Percentiles rank a stretch among this genome's conserved stretches.
Conservation (phyloP, 345 rosid species). For the Kandelia obovata region DNA sequence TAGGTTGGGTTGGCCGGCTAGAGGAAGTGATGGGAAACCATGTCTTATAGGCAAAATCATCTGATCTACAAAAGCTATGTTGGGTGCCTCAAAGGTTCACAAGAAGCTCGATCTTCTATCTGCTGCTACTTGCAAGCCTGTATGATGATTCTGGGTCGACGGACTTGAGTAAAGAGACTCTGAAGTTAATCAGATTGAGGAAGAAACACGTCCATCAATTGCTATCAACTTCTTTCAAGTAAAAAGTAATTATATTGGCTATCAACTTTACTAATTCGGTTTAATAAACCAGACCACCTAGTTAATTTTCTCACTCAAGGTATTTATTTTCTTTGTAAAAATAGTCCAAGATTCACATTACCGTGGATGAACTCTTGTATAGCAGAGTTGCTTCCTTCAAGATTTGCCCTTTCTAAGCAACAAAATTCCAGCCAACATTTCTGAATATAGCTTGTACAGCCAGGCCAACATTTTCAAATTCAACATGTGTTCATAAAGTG, state of each 20-base stretch:
- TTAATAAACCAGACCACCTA: no score
- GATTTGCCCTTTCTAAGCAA: background rate
- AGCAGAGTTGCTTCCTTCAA: constrained; percentile 19
- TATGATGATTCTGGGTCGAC: constrained; percentile 42
- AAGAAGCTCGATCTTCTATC: constrained; percentile 49
- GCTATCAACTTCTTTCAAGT: no score
- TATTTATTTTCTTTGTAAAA: no score
- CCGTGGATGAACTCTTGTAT: constrained; percentile 11
- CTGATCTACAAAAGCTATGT: constrained; percentile 50
- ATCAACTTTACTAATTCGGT: no score
- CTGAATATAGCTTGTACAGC: no score
- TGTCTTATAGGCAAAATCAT: constrained; percentile 46
- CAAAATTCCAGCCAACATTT: no score
- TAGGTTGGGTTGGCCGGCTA: constrained; percentile 57
- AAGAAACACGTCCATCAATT: background rate
- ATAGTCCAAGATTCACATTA: no score
- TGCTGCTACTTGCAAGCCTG: constrained; percentile 45
- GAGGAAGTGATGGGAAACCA: constrained; percentile 52
- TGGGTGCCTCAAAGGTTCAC: constrained; percentile 51
- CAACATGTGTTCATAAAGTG: no score
- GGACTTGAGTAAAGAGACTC: constrained; percentile 44
- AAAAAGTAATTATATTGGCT: no score
- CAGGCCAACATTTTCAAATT: no score
- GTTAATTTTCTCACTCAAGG: no score
- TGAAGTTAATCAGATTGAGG: constrained; percentile 26